phyloP scores from a whole-genome alignment of 345 rosid species.

The Boechera retrofracta region DNA sequence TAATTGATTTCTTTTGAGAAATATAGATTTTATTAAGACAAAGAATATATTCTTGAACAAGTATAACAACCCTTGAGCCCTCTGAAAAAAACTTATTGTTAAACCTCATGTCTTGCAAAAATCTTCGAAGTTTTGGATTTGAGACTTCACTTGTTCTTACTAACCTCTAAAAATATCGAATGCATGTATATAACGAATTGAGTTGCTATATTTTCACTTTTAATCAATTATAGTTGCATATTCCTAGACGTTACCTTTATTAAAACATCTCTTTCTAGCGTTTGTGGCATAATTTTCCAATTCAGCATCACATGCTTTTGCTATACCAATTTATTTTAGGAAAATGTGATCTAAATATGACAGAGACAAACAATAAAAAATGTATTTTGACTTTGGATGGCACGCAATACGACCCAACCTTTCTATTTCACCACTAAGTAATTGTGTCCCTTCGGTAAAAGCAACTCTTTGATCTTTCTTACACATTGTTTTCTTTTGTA shows the following conservation, averaged over 20 bases:
- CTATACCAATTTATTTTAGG: conserved; percentile 1
- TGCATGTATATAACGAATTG: conserved; percentile 1
- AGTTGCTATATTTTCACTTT: conserved; percentile 8
- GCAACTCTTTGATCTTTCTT: conserved; percentile 17
- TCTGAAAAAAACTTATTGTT: not conserved
- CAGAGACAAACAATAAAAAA: conserved; percentile 1
- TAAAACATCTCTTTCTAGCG: conserved; percentile 1
- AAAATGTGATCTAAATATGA: conserved; percentile 8
- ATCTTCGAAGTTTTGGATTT: not conserved
- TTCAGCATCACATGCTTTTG: conserved; percentile 10
- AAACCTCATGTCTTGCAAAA: conserved; percentile 3
- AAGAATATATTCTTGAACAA: not conserved
- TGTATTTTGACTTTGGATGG: not conserved
- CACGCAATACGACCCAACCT: conserved; percentile 16
- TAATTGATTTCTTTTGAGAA: conserved; percentile 24
- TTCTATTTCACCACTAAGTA: conserved; percentile 11
- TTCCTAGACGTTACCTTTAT: conserved; percentile 25
- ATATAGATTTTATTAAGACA: not conserved
- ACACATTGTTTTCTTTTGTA: not conserved
- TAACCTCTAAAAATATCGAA: not conserved
- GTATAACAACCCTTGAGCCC: not conserved
- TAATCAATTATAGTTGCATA: conserved; percentile 4
- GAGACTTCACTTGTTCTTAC: conserved; percentile 6
- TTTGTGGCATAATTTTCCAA: conserved; percentile 33
- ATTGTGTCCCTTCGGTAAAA: conserved; percentile 16